Percentiles rank a stretch among this genome's conserved stretches.
Evolutionary conservation across 305 asterid genomes (phyloP).

Genomic region (Salvia sclarea): DNA sequence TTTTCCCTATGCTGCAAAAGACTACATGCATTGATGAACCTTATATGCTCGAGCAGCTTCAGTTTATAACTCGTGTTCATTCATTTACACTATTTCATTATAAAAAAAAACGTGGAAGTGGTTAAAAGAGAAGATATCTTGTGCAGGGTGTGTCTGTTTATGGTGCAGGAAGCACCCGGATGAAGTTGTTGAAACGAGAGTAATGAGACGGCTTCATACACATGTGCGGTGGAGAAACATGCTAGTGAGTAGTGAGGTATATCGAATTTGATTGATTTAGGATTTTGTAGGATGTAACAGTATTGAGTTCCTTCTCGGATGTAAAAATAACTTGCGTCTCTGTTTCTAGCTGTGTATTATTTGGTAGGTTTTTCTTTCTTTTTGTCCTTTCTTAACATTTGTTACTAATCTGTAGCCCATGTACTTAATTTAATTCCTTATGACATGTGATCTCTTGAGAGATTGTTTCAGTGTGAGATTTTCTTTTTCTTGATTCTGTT

Average conservation of each 20-base stretch:
- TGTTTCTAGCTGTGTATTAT: neutral
- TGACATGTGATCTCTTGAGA: neutral
- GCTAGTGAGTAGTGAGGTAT: neutral
- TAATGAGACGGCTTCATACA: neutral
- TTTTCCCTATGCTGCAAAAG: neutral
- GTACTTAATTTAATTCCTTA: neutral
- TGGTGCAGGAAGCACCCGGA: neutral
- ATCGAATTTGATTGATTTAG: neutral
- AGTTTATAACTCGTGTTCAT: neutral
- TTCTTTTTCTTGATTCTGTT: neutral
- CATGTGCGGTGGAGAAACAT: neutral
- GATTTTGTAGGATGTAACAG: neutral
- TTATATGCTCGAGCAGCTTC: neutral
- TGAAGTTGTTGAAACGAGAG: neutral
- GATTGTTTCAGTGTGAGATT: neutral
- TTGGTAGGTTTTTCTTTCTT: neutral
- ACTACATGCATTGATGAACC: neutral
- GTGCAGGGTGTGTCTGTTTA: constrained; percentile 1
- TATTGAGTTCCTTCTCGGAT: neutral
- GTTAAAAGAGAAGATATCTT: neutral
- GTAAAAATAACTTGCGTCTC: neutral
- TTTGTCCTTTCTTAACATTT: neutral
- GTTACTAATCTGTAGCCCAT: neutral
- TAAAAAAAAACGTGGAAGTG: neutral
- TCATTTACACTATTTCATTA: neutral